Percentiles rank a stretch among this genome's conserved stretches.
Evolutionary conservation across 345 rosid genomes (phyloP).

Genomic region (Adansonia digitata): DNA sequence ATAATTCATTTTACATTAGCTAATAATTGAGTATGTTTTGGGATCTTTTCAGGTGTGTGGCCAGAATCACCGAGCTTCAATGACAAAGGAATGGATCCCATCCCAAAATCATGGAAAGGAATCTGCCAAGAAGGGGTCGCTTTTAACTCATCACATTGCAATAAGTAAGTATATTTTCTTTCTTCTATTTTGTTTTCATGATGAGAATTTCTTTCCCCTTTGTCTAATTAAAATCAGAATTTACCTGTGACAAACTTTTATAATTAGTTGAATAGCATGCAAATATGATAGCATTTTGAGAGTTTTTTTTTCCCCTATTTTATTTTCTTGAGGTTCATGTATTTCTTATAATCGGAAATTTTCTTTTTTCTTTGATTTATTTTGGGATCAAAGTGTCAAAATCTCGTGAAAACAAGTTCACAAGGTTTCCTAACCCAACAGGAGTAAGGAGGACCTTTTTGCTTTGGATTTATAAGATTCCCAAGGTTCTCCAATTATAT

Average conservation of each 20-base stretch:
- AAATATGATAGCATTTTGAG: background rate
- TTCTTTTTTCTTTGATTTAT: background rate
- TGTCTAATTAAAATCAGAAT: too few species aligned
- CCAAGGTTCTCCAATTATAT: background rate
- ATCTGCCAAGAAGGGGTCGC: slow-evolving; percentile 64
- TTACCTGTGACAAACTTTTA: background rate
- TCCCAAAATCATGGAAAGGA: slow-evolving; percentile 90
- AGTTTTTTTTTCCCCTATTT: background rate
- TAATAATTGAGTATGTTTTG: background rate
- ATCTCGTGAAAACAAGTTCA: background rate
- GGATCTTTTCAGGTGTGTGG: slow-evolving; percentile 62
- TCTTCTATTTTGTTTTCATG: background rate
- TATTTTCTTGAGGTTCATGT: background rate
- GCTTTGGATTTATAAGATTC: background rate
- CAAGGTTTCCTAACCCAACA: background rate
- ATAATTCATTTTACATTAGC: too few species aligned
- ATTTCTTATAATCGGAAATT: background rate
- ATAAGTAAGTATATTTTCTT: slow-evolving; percentile 36
- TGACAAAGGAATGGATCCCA: slow-evolving; percentile 71
- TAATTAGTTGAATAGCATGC: background rate
- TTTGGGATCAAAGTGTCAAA: background rate
- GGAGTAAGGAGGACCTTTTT: background rate
- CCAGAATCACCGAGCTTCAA: slow-evolving; percentile 81
- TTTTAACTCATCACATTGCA: slow-evolving; percentile 71
- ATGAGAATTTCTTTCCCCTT: background rate